Evolutionary conservation across 1,139 yeast genomes (phyloP).

Genomic region (Yarrowia galli): DNA sequence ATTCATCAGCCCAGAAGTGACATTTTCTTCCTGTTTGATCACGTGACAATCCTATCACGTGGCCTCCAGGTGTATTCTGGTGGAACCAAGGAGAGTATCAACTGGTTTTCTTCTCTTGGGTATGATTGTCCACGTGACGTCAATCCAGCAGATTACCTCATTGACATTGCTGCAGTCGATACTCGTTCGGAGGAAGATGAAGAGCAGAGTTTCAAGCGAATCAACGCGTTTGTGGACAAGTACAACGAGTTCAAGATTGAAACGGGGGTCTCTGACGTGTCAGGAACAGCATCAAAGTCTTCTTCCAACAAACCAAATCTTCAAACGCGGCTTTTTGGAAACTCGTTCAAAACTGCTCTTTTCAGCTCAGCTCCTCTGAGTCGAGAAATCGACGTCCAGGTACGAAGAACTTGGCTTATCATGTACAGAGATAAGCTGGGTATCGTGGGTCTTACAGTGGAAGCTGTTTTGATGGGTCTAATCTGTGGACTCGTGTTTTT

Average conservation of each 20-base stretch:
- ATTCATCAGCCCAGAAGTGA: slow-evolving; percentile 89
- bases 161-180: slow-evolving; percentile 77
- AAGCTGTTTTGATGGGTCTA: slow-evolving; percentile 64
- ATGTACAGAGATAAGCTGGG: slow-evolving; percentile 69
- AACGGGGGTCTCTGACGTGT: slow-evolving; percentile 4
- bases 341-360: slow-evolving; percentile 19
- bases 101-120: slow-evolving; percentile 62
- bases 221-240: slow-evolving; percentile 55
- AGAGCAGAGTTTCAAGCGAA: slow-evolving; percentile 54
- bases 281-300: slow-evolving; percentile 6
- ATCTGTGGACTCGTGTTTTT: slow-evolving; percentile 80
- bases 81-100: slow-evolving; percentile 54
- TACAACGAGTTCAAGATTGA: slow-evolving; percentile 56
- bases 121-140: slow-evolving; percentile 56
- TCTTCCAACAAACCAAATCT: neutral
- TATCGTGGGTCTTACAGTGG: slow-evolving; percentile 60
- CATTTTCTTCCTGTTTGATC: slow-evolving; percentile 71
- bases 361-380: slow-evolving; percentile 50
- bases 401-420: slow-evolving; percentile 62
- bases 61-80: slow-evolving; percentile 72
- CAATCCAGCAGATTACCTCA: slow-evolving; percentile 70
- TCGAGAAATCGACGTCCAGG: slow-evolving; percentile 63
- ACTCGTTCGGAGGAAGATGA: slow-evolving; percentile 56
- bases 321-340: slow-evolving; percentile 10
- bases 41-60: slow-evolving; percentile 70